Evolutionary conservation across 2,329 filamentous ascomycete genomes (phyloP), one percentile per base, ranked within the genome.

Genomic region (Stachybotrys echinatus): DNA sequence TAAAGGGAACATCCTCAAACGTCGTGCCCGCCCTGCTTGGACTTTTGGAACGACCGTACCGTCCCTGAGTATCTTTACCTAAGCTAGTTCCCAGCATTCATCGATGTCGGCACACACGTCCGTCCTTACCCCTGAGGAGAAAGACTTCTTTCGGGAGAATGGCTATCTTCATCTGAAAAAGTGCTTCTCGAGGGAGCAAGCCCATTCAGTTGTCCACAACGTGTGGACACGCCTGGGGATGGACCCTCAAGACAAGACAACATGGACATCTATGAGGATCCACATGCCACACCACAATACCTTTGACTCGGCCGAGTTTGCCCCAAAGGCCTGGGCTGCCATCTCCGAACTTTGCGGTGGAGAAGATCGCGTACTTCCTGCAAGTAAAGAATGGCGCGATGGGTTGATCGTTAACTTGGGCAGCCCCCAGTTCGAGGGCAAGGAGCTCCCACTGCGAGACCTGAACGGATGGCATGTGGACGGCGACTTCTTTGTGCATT

Each of bases 401-500:
- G 76, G 76, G 4, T 76, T 88, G 50, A 88, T 88, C 58, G 83
- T 88, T 39, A 88, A 88, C 64, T 74, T 88, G 7, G 85, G 85
- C 12, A 80, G 74, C 2, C 61, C 74, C 1, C 74, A 77, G 47
- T 69, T 69, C 45, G 76, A 80, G 52, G 75, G 76, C 5, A 72
- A 71, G 46, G 70, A 74, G 8, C 64, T 75, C 3, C 65, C 72
- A 34, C 81, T 81, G 0, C 70, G 75, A 47, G 73, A 80, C 1
- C 67, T 87, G 20, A 59, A 71, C 7, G 72, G 72, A 20, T 88
- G 85, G 84, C 85, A 88, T 63, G 81, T 85, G 18, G 84, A 88
- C 64, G 84, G 85, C 6, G 84, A 88, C 56, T 88, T 87, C 64
- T 88, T 88, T 62, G 74, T 85, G 5, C 85, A 88, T 68, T 89